Percentiles rank a stretch among this genome's conserved stretches.
Evolutionary conservation across 23 red algal species (phyloP).

Genomic region (Gracilaria caudata): DNA sequence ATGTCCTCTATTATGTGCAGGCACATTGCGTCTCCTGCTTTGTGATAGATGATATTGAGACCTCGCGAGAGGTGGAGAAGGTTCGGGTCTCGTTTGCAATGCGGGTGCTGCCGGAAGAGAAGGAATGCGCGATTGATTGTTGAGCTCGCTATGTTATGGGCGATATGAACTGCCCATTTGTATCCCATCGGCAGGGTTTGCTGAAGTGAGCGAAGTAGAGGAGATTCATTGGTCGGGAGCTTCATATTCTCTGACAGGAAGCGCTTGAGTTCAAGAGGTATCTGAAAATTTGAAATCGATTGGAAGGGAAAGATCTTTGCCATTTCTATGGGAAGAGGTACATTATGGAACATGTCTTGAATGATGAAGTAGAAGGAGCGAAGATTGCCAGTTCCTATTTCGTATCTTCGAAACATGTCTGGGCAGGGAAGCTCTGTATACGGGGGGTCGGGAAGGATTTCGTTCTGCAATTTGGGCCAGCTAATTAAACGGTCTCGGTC

Average conservation of each 20-base stretch:
- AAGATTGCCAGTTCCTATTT: neutral
- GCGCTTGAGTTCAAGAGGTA: neutral
- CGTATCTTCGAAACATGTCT: neutral
- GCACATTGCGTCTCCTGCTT: neutral
- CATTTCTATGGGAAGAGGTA: neutral
- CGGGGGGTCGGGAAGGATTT: neutral
- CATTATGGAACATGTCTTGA: neutral
- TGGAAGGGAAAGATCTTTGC: neutral
- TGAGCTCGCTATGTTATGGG: neutral
- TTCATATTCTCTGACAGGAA: neutral
- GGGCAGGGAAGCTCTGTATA: neutral
- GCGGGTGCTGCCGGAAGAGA: neutral
- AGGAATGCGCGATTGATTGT: neutral
- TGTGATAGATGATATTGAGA: neutral
- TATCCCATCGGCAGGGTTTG: neutral
- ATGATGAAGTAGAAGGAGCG: neutral
- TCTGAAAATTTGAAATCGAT: neutral
- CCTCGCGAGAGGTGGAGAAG: neutral
- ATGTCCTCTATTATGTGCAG: neutral
- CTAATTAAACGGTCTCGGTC: neutral
- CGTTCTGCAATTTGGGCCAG: neutral
- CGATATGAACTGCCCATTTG: conserved; percentile 1
- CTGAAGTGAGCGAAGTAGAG: neutral
- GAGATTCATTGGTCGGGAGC: neutral
- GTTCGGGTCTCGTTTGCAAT: neutral